These are phyloP conservation scores for Forsythia viridissima DNA, from an alignment of 257 asterid genomes.

Conservation along the genomic window DNA sequence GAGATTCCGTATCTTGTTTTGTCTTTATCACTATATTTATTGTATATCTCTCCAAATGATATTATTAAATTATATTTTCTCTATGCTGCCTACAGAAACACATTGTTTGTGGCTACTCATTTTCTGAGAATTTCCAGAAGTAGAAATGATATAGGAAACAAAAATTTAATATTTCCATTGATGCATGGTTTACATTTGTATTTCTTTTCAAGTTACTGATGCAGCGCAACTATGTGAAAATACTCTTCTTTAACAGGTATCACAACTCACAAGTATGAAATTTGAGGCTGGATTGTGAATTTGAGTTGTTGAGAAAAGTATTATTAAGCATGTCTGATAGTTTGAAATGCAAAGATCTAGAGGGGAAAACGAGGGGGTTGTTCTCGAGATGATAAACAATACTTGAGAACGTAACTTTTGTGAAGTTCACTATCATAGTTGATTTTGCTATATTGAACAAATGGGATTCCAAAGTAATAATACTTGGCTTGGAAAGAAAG, in stretches of 20 bases:
- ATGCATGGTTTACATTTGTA: not conserved
- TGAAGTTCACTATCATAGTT: not conserved
- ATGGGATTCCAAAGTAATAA: not conserved
- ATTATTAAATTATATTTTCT: not conserved
- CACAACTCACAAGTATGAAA: not conserved
- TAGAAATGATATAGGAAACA: not conserved
- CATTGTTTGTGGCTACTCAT: not conserved
- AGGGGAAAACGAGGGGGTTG: not conserved
- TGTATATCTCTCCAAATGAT: not conserved
- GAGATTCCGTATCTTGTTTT: not conserved
- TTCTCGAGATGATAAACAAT: not conserved
- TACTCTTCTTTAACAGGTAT: not conserved
- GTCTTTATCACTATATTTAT: not conserved
- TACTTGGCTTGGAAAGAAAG: not conserved
- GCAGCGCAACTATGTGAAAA: not conserved
- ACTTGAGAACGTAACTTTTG: not conserved
- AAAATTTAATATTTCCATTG: not conserved
- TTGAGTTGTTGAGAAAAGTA: not conserved
- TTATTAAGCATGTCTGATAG: not conserved
- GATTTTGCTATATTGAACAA: not conserved
- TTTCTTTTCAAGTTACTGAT: not conserved
- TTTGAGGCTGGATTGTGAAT: not conserved
- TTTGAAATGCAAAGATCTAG: not conserved
- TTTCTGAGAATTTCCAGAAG: slow-evolving; percentile 1
- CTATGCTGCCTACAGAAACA: not conserved